Conservation (phyloP, 169 alveolate species). For the Babesia caballi region DNA sequence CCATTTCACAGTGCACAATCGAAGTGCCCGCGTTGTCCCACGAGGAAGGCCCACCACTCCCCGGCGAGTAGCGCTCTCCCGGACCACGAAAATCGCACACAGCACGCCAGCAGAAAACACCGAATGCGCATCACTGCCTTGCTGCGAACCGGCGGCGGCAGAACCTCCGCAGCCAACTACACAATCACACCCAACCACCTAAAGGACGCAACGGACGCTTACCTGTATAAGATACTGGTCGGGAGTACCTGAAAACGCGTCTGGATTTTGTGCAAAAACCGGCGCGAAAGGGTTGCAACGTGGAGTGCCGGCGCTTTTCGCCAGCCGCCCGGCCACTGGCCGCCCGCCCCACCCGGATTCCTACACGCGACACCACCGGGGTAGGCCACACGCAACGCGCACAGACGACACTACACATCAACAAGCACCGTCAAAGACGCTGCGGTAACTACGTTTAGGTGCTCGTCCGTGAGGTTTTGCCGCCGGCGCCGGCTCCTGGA, state of each 20-base stretch:
- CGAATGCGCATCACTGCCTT: neutral
- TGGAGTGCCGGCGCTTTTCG: neutral
- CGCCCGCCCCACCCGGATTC: slow-evolving; percentile 46
- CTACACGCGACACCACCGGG: slow-evolving; percentile 16
- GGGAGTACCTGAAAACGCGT: neutral
- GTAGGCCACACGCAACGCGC: no score
- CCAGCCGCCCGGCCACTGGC: neutral
- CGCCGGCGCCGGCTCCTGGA: neutral
- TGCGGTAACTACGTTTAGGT: no score
- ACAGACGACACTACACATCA: neutral
- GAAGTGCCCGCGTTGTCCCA: no score
- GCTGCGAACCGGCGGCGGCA: neutral
- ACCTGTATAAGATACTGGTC: neutral
- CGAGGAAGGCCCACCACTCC: no score
- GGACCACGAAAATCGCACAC: no score
- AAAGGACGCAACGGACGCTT: neutral
- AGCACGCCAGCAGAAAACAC: no score
- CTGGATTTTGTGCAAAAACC: neutral
- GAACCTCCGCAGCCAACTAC: neutral
- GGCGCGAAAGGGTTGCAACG: neutral
- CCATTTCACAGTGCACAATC: no score
- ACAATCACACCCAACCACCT: neutral
- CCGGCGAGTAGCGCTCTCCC: no score
- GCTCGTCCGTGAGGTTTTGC: neutral
- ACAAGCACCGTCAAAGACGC: neutral